A percentile compares a stretch with the other conserved stretches of the same genome.
These are phyloP conservation scores for Cichorium intybus DNA, from an alignment of 140 eudicot species.

Conservation along the genomic window DNA sequence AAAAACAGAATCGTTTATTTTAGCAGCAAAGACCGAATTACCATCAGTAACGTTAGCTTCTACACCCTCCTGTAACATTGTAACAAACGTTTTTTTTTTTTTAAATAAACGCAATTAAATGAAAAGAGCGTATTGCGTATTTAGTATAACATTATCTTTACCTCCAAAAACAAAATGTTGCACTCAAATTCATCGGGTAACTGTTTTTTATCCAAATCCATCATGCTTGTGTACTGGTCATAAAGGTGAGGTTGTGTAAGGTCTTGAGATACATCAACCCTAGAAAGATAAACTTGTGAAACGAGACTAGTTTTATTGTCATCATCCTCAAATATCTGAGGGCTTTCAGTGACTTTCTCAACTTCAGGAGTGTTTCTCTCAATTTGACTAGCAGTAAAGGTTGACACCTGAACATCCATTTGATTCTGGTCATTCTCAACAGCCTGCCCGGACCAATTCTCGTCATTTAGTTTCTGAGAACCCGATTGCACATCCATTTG, in stretches of 20 bases:
- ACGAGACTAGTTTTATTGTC: slow-evolving; percentile 38
- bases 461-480: slow-evolving; percentile 50
- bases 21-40: slow-evolving; percentile 37
- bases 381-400: slow-evolving; percentile 20
- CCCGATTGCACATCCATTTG: slow-evolving; percentile 42
- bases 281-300: slow-evolving; percentile 58
- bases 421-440: slow-evolving; percentile 43
- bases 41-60: slow-evolving; percentile 35
- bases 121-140: neutral
- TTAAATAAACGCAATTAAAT: neutral
- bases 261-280: slow-evolving; percentile 77
- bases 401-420: slow-evolving; percentile 34
- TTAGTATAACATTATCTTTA: slow-evolving; percentile 22
- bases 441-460: slow-evolving; percentile 34
- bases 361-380: slow-evolving; percentile 31
- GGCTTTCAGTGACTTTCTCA: slow-evolving; percentile 35
- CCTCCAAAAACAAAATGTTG: slow-evolving; percentile 63
- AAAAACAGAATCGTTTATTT: slow-evolving; percentile 58
- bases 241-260: slow-evolving; percentile 75
- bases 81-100: no score
- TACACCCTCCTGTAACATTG: slow-evolving; percentile 40
- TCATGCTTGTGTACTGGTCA: slow-evolving; percentile 47
- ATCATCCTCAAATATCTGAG: slow-evolving; percentile 20
- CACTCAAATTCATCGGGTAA: slow-evolving; percentile 43
- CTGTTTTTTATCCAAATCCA: slow-evolving; percentile 36